Evolutionary conservation across 1,284 basidiomycete genomes (phyloP).

Genomic region (Fomitopsis palustris): DNA sequence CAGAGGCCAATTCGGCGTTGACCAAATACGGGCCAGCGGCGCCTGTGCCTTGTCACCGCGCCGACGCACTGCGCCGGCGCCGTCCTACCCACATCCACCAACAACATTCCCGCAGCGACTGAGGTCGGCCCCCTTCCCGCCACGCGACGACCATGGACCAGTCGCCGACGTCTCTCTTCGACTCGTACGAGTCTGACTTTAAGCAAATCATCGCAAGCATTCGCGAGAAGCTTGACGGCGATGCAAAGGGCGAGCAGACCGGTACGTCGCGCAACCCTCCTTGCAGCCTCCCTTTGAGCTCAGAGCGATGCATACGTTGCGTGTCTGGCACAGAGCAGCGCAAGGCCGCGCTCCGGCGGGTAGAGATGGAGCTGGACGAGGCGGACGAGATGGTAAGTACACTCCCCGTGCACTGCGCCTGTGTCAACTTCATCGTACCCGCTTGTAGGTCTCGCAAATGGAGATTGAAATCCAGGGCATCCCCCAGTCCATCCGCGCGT

Average conservation of each 20-base stretch:
- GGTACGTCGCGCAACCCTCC: constrained; percentile 36
- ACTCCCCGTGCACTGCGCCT: constrained; percentile 12
- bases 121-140: not conserved
- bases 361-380: constrained; percentile 96
- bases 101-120: not conserved
- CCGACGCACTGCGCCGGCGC: not conserved
- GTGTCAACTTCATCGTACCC: not conserved
- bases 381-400: constrained; percentile 88
- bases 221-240: constrained; percentile 63
- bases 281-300: not conserved
- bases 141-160: constrained; percentile 55
- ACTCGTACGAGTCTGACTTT: constrained; percentile 82
- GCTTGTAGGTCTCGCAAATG: constrained; percentile 90
- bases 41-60: not conserved
- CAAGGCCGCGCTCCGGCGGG: constrained; percentile 78
- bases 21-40: not conserved
- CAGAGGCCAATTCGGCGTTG: not conserved
- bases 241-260: constrained; percentile 50
- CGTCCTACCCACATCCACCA: not conserved
- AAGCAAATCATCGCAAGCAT: constrained; percentile 69
- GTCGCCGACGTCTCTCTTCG: constrained; percentile 75
- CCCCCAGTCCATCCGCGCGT: constrained; percentile 76
- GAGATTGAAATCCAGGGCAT: constrained; percentile 98
- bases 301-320: not conserved
- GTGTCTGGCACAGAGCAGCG: constrained; percentile 61